phyloP scores from a whole-genome alignment of 2,329 filamentous ascomycete species.

The Drechslera avenae region DNA sequence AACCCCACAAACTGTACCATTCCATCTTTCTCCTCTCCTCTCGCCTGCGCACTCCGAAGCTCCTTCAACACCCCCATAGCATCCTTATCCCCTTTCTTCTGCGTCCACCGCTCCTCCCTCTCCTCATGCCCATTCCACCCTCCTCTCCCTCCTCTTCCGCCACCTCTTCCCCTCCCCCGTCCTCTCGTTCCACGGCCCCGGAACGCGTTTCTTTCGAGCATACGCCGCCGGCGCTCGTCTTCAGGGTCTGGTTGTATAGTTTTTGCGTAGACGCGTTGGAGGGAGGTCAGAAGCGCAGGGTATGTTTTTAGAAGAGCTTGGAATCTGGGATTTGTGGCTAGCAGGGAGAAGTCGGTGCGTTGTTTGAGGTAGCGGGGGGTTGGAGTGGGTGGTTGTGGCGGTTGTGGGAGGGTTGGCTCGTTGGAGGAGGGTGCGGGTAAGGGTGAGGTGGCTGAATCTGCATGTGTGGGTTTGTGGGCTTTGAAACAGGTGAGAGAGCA shows the following conservation, averaged over 20 bases:
- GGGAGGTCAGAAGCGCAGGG: conserved; percentile 28
- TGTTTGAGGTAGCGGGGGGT: conserved; percentile 39
- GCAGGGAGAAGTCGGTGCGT: conserved; percentile 39
- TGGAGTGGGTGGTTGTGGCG: conserved; percentile 31
- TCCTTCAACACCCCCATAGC: conserved; percentile 36
- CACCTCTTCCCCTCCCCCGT: conserved; percentile 24
- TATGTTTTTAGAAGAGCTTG: conserved; percentile 35
- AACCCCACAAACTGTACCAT: conserved; percentile 49
- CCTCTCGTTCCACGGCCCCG: conserved; percentile 22
- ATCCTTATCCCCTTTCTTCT: conserved; percentile 39
- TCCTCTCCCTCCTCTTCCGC: conserved; percentile 17
- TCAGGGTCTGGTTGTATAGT: conserved; percentile 42
- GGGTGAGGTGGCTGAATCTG: conserved; percentile 3
- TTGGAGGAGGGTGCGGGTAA: neutral
- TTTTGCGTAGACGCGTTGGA: conserved; percentile 42
- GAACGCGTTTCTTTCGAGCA: conserved; percentile 21
- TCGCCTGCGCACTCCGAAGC: conserved; percentile 33
- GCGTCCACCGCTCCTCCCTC: conserved; percentile 30
- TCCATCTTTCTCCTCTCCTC: conserved; percentile 44
- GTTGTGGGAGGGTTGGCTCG: conserved; percentile 26
- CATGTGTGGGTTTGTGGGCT: conserved; percentile 36
- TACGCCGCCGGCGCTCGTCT: conserved; percentile 24
- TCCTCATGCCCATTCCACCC: conserved; percentile 16
- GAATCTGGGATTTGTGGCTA: conserved; percentile 36
- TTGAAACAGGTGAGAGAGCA: conserved; percentile 43